Evolutionary conservation across 2,329 filamentous ascomycete genomes (phyloP).

Genomic region (Penicillium sp.): DNA sequence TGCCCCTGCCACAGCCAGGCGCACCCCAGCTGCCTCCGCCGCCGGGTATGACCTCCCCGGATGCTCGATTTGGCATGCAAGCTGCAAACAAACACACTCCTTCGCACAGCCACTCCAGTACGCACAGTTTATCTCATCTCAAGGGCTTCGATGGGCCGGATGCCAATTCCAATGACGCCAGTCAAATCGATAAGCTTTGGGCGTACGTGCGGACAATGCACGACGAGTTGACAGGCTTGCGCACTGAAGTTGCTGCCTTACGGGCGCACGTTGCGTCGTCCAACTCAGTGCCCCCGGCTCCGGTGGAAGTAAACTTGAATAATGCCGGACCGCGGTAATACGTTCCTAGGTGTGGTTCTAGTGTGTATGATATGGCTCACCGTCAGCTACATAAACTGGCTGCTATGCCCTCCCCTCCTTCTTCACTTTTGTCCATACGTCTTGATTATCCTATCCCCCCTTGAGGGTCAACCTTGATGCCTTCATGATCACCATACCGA

Average conservation of each 20-base stretch:
- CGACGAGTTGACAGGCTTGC: constrained; percentile 42
- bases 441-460: constrained; percentile 10
- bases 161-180: constrained; percentile 27
- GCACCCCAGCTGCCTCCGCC: constrained; percentile 47
- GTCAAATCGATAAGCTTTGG: constrained; percentile 42
- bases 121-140: constrained; percentile 30
- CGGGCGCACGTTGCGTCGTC: constrained; percentile 41
- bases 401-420: not conserved
- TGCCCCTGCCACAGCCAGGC: constrained; percentile 41
- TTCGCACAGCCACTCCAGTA: constrained; percentile 38
- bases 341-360: not conserved
- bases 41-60: constrained; percentile 44
- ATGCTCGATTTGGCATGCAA: constrained; percentile 46
- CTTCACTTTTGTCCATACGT: constrained; percentile 22
- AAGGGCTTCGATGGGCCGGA: constrained; percentile 31
- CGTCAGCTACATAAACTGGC: not conserved
- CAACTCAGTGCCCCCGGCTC: constrained; percentile 22
- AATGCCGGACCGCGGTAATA: constrained; percentile 18
- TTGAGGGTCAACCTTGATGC: constrained; percentile 14
- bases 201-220: constrained; percentile 46
- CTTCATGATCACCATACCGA: constrained; percentile 22
- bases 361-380: constrained; percentile 24
- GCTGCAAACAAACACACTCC: constrained; percentile 38
- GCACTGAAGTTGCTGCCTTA: constrained; percentile 43
- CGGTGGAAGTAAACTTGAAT: constrained; percentile 20